These are phyloP conservation scores for Moniliophthora roreri DNA, from an alignment of 1,284 basidiomycete species.

Conservation along the genomic window DNA sequence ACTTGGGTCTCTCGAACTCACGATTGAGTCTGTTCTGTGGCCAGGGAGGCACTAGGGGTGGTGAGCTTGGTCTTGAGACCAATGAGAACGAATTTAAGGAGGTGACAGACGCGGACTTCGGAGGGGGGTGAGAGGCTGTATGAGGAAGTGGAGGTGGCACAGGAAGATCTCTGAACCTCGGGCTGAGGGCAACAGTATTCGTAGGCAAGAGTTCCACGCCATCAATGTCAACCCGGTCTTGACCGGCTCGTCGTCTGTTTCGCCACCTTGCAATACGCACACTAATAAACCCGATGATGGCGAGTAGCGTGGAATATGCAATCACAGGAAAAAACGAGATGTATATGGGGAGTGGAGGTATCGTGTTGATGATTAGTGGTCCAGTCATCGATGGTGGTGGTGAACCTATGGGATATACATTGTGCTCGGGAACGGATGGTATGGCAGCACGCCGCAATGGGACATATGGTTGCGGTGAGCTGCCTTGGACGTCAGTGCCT, in stretches of 20 bases:
- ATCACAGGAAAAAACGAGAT: conserved; percentile 9
- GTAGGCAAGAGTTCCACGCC: conserved; percentile 13
- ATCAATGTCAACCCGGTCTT: conserved; percentile 6
- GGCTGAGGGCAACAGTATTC: conserved; percentile 10
- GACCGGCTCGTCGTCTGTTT: conserved; percentile 1
- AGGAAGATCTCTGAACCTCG: conserved; percentile 11
- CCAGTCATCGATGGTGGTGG: background rate
- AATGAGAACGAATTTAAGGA: background rate
- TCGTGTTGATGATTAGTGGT: background rate
- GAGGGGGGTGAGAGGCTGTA: background rate
- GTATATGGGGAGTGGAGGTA: background rate
- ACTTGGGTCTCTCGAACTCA: conserved; percentile 13
- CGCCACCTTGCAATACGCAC: conserved; percentile 10
- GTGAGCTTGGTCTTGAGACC: background rate
- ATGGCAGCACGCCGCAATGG: too few species aligned
- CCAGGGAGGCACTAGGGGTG: background rate
- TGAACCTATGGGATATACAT: background rate
- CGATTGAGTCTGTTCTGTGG: background rate
- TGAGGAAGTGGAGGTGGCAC: conserved; percentile 13
- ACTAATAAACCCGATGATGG: conserved; percentile 13
- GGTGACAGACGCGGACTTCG: background rate
- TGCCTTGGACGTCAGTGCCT: background rate
- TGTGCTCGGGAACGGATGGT: too few species aligned
- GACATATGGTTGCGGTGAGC: background rate
- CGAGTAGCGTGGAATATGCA: conserved; percentile 13